Base-by-base conservation (phyloP, 208 protist genomes). In the Crithidia acanthocephali region DNA sequence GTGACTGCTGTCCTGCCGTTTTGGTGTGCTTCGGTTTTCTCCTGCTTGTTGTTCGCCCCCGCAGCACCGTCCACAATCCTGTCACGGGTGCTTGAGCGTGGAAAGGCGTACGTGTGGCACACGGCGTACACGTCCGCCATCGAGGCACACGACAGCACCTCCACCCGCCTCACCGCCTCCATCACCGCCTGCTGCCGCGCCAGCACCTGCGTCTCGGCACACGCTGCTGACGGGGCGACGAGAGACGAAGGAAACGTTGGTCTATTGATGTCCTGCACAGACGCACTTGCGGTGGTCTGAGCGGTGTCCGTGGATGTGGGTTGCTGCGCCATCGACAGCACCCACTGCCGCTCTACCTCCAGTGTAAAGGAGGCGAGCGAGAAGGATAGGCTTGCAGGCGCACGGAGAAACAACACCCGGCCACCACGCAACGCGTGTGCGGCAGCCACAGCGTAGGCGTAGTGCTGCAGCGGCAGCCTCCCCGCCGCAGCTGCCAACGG, bases 101-200 rank as follows among this genome's bases (percentile, higher is more conserved):
- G 53, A 52, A 82, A 77, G 15, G 50, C 40, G 60, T 74, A 77
- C 16, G 71, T 30, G 20, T 53, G 44, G 33, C 76, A 82, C 6
- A 82, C 72, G 27, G 70, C 80, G 52, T 69, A 72, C 44, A 85
- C 25, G 35, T 86, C 81, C 1, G 65, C 55, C 45, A 90, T 55
- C 44, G 81, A 76, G 5, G 74, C 60, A 67, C 87, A 93, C 37
- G 71, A 28, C 23, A 93, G 64, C 48, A 84, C 87, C 51, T 85
- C 80, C 1, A 93, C 55, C 15, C 84, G 82, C 2, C 35, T 42
- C 6, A 93, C 64, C 10, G 78, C 76, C 4, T 57, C 71, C 52
- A 87, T 68, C 42, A 90, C 72, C 1, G 64, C 51, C 13, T 64
- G 51, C 72, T 76, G 68, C 13, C 69, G 75, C 18, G 45, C 50